These are phyloP conservation scores for Ascochyta rabiei DNA, from an alignment of 2,329 filamentous ascomycete species.

Conservation along the genomic window DNA sequence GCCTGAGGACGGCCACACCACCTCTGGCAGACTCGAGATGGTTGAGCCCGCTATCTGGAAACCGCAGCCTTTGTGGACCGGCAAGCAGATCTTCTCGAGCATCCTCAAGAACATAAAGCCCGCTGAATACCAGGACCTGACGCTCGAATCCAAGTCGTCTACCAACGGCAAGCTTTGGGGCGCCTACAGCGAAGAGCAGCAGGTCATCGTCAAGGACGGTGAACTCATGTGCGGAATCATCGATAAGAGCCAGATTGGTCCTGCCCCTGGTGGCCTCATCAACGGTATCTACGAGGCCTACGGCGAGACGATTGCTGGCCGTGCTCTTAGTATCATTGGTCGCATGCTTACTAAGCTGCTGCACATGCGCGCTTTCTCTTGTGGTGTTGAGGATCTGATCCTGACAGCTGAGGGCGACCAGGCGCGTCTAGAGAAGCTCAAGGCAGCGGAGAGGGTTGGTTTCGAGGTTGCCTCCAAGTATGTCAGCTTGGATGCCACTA, in stretches of 20 bases:
- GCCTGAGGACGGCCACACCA: constrained; percentile 88
- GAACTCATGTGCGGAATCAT: constrained; percentile 89
- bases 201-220: constrained; percentile 82
- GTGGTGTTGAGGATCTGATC: constrained; percentile 93
- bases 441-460: constrained; percentile 71
- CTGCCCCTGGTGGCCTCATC: constrained; percentile 82
- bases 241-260: constrained; percentile 94
- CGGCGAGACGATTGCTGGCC: constrained; percentile 83
- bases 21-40: constrained; percentile 79
- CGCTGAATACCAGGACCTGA: constrained; percentile 74
- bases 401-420: constrained; percentile 81
- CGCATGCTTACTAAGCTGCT: constrained; percentile 87
- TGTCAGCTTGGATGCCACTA: constrained; percentile 76
- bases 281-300: constrained; percentile 94
- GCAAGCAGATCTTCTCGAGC: constrained; percentile 93
- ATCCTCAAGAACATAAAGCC: constrained; percentile 92
- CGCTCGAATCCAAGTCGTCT: constrained; percentile 78
- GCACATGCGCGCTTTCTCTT: constrained; percentile 94
- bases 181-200: constrained; percentile 72
- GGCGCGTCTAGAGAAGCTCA: constrained; percentile 70
- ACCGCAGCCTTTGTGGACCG: constrained; percentile 85
- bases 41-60: constrained; percentile 82
- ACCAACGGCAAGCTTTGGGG: constrained; percentile 84
- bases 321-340: constrained; percentile 86
- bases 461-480: constrained; percentile 84